Evolutionary conservation across 2,329 filamentous ascomycete genomes (phyloP), one percentile per base, ranked within the genome.

Genomic region (Leptographium radiaticola): DNA sequence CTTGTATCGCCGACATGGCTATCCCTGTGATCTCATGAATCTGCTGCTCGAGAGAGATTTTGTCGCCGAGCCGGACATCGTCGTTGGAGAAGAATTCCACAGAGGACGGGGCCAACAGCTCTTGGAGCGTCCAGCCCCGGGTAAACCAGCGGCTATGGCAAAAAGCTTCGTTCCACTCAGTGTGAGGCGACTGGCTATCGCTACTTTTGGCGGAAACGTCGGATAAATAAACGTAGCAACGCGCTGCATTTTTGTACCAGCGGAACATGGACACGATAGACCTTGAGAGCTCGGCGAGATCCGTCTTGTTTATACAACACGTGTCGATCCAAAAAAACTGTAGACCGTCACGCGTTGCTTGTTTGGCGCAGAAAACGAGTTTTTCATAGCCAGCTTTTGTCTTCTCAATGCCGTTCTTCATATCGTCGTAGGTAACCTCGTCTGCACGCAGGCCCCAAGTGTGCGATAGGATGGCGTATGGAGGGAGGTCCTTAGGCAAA

Each of bases 241-340:
- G 58, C 16, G 57, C 56, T 2, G 67, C 63, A n/a, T 63, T 56
- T 10, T 59, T 58, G 55, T 70, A 69, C 65, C 67, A 70, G 15
- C 42, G 49, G 13, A 58, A 59, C 58, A 59, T 58, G 50, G 55
- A 57, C 49, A 58, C 58, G 53, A 59, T 68, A 5, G 66, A 62
- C 53, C 68, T 63, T 1, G 63, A 63, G 2, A 70, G 59, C 59
- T 69, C 68, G 0, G 66, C 59, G 44, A 61, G 65, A 53, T 60
- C 65, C 1, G 56, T 56, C 55, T 68, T 69, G 56, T 69, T 64
- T 53, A 70, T 69, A 50, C 68, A 70, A 58, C 65, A 68, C 1
- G 67, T 69, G 57, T 70, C 68, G 9, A 68, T 59, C 68, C 68
- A 70, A 16, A 62, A 56, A 44, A 66, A 68, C 5, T 49, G 56